Percentiles rank a stretch among this genome's conserved stretches.
Evolutionary conservation across 441 rosid genomes (phyloP).

Genomic region (Populus hybrid): DNA sequence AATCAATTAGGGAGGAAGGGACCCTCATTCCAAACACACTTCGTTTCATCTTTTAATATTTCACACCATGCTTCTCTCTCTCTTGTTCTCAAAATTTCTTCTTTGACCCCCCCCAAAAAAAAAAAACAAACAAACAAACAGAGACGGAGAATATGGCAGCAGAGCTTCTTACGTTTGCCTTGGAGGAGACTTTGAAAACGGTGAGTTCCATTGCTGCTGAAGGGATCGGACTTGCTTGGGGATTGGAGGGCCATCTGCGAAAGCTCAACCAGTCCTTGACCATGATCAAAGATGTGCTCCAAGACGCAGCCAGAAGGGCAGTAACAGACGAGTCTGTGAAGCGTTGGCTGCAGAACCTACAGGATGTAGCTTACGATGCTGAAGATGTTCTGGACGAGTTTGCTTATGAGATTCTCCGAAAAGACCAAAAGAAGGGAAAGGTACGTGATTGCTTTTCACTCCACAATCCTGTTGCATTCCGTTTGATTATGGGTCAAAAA

Average conservation of each 20-base stretch:
- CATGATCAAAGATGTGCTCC: conserved; percentile 15
- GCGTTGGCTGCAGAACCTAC: conserved; percentile 21
- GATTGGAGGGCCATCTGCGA: neutral
- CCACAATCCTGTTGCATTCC: neutral
- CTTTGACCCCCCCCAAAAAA: neutral
- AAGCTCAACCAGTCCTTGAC: neutral
- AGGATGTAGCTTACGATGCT: conserved; percentile 14
- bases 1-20: no score
- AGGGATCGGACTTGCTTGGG: neutral
- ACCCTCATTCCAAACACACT: no score
- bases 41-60: no score
- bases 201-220: neutral
- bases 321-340: neutral
- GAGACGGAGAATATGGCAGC: neutral
- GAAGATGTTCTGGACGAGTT: conserved; percentile 25
- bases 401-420: conserved; percentile 15
- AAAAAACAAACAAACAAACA: no score
- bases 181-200: neutral
- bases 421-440: neutral
- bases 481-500: neutral
- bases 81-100: neutral
- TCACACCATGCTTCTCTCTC: no score
- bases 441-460: conserved; percentile 6
- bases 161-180: neutral
- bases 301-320: conserved; percentile 15